Conservation (phyloP, 2,329 filamentous ascomycete genomes). For the Paecilomyces sp. region DNA sequence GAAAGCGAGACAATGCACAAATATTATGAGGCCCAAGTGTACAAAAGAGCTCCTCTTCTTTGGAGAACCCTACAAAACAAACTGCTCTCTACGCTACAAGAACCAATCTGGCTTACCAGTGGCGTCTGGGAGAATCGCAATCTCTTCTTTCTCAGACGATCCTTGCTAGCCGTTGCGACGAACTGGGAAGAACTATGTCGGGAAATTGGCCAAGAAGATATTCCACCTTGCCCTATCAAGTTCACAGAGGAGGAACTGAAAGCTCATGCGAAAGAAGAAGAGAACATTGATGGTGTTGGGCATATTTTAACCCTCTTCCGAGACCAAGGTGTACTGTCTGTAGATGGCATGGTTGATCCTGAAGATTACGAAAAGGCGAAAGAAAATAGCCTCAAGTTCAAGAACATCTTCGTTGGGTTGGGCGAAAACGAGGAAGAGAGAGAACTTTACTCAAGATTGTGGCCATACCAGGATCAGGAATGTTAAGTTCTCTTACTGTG, state of each 20-base stretch:
- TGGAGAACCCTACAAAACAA: conserved; percentile 18
- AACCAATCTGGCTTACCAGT: conserved; percentile 24
- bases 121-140: conserved; percentile 24
- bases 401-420: conserved; percentile 1
- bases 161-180: conserved; percentile 15
- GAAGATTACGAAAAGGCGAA: conserved; percentile 17
- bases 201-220: background rate
- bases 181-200: conserved; percentile 16
- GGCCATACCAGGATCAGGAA: conserved; percentile 10
- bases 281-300: conserved; percentile 23
- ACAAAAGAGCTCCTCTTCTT: conserved; percentile 19
- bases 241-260: conserved; percentile 16
- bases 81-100: conserved; percentile 13
- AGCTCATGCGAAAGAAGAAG: conserved; percentile 19
- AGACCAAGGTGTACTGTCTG: conserved; percentile 19
- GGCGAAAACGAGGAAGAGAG: background rate
- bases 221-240: background rate
- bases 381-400: conserved; percentile 1
- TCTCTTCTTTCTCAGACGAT: conserved; percentile 25
- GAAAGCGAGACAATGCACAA: conserved; percentile 27
- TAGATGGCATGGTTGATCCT: conserved; percentile 25
- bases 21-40: conserved; percentile 26
- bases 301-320: conserved; percentile 20
- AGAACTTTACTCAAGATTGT: conserved; percentile 8
- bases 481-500: background rate